Conservation (phyloP, 257 asterid genomes). For the Solanum chmielewskii region DNA sequence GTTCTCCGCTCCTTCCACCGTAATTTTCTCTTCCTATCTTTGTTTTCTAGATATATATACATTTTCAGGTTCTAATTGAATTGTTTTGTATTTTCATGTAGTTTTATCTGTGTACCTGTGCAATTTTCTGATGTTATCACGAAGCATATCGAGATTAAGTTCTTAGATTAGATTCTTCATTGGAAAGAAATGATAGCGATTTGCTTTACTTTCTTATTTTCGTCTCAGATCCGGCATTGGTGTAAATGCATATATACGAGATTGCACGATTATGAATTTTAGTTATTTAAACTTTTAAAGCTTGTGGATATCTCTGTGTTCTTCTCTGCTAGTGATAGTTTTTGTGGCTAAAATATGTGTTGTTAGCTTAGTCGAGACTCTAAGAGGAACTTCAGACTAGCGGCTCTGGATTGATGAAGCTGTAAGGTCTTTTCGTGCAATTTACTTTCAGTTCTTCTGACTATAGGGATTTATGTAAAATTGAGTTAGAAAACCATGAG, state of each 20-base stretch:
- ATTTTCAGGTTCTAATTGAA: not conserved
- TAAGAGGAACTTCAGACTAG: not conserved
- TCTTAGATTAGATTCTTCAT: not conserved
- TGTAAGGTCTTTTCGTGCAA: not conserved
- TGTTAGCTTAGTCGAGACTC: not conserved
- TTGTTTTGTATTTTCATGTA: not conserved
- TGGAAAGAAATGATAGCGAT: not conserved
- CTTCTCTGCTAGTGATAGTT: not conserved
- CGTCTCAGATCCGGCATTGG: not conserved
- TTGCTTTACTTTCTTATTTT: not conserved
- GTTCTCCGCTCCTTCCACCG: constrained; percentile 67
- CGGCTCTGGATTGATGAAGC: not conserved
- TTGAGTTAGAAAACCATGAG: not conserved
- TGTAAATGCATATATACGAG: not conserved
- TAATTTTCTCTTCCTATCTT: constrained; percentile 11
- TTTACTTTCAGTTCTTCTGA: not conserved
- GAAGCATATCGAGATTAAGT: not conserved
- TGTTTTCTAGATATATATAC: not conserved
- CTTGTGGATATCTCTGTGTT: not conserved
- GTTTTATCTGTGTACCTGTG: not conserved
- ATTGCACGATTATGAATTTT: not conserved
- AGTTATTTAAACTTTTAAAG: not conserved
- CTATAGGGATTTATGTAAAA: not conserved
- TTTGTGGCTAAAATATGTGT: not conserved
- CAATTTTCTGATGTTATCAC: not conserved